phyloP scores from a whole-genome alignment of 257 asterid genomes.

The Salvia splendens region DNA sequence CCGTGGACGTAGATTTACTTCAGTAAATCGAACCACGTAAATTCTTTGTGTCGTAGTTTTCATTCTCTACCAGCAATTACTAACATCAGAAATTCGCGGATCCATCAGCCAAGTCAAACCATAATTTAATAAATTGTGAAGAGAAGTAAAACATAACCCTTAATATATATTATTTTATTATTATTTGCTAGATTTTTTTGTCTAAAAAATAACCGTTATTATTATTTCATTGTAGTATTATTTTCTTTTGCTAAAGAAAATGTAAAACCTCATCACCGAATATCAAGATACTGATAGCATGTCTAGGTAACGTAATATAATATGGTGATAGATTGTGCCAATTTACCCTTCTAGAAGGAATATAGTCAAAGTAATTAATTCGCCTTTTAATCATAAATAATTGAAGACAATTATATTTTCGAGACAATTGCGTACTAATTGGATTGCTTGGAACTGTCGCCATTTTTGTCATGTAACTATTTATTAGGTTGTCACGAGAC shows the following conservation, averaged over 20 bases:
- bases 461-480: neutral
- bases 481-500: no score
- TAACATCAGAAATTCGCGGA: no score
- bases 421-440: neutral
- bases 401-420: neutral
- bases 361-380: neutral
- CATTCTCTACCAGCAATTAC: no score
- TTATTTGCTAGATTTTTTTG: neutral
- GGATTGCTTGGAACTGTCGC: slow-evolving; percentile 5
- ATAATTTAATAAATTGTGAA: slow-evolving; percentile 24
- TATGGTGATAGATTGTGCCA: neutral
- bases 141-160: neutral
- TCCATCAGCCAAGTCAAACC: slow-evolving; percentile 5
- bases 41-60: no score
- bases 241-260: no score
- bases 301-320: neutral
- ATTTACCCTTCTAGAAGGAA: slow-evolving; percentile 19
- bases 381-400: neutral
- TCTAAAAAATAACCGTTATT: neutral
- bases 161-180: neutral
- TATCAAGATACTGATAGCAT: neutral
- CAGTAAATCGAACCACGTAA: no score
- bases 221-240: no score
- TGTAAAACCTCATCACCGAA: neutral
- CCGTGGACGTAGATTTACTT: no score